Evolutionary conservation across 202 grass and related monocot species (phyloP), one percentile per base, ranked within the genome.

Genomic region (Panicum virgatum): DNA sequence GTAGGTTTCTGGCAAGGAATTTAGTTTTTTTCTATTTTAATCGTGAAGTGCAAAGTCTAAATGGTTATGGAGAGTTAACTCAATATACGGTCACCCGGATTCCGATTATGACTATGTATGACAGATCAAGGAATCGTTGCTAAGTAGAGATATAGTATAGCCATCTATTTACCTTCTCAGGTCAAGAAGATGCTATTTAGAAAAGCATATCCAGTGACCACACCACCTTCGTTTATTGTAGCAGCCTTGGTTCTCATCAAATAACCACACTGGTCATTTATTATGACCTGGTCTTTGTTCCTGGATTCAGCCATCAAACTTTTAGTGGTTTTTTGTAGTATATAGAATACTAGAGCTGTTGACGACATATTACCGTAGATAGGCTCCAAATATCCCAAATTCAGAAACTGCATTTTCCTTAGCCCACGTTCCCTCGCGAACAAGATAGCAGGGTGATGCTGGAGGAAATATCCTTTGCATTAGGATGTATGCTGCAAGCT

Each of bases 381-480:
- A 92, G 60, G 84, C 81, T 74, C 90, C 83, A 70, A 89, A 92
- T 22, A 89, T 79, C 38, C 87, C 87, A 27, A 92, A 88, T 84
- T 92, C 87, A 34, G 87, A 92, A 76, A 92, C 85, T 3, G 67
- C 77, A 59, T 89, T 69, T 2, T 87, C 87, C 65, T n/a, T 66
- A 18, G 73, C 70, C 30, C 62, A 89, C 61, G 29, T 75, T 6
- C 84, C 90, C 37, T 92, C 87, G 0, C 90, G 87, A 39, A 92
- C 84, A 23, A 92, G 87, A 84, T 84, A 87, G 57, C 87, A 46
- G 82, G 52, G 77, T 9, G 84, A 78, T 58, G 84, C 37, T 65
- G 66, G 32, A 45, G 90, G 90, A 78, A 92, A 87, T 23, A 92
- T 92, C 72, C 87, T 89, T 44, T 89, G 87, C 90, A 92, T 92